Evolutionary conservation across 352 stramenopile genomes (phyloP), one percentile per base, ranked within the genome.

Genomic region (Globisporangium lucens): DNA sequence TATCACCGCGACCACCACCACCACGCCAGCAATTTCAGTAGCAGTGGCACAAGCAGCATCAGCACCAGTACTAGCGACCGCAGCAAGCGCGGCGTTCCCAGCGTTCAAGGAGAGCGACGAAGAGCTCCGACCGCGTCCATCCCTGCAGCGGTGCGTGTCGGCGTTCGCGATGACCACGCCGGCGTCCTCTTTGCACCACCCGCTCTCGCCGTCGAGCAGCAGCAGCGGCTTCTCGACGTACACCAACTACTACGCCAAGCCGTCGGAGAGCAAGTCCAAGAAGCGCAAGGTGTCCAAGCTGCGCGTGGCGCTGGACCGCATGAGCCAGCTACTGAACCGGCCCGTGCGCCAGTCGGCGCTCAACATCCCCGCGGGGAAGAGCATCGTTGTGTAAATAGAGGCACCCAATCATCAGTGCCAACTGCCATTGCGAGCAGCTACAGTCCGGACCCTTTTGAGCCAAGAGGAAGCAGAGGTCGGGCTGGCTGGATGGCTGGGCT

Each of bases 291-390:
- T 88, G 5, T 91, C 82, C 27, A 85, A 78, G 70, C 75, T 91
- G 57, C 83, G 90, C 49, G 68, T 82, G 47, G 79, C 81, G 41
- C 66, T 92, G 61, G 77, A 87, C 68, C 82, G 82, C 63, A 79
- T 92, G 61, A 89, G 88, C 69, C 76, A 90, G 59, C 73, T 93
- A 63, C 76, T 93, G 30, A 90, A 93, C 69, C 77, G 82, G 5
- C 85, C 85, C 7, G 85, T 93, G 55, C 82, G 85, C n/a, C 85
- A 85, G 65, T 82, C 80, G 30, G 82, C 79, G 29, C 71, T 92
- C 56, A 87, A 90, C 71, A 71, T 90, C 63, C 63, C 76, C 0
- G 75, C 77, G 2, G 75, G 71, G 69, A 87, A 89, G 71, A 90
- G 79, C 73, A 93, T 93, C 63, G 79, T 91, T 62, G 82, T 93